Evolutionary conservation across 2,329 filamentous ascomycete species (phyloP).

Genomic region (Colletotrichum tofieldiae): DNA sequence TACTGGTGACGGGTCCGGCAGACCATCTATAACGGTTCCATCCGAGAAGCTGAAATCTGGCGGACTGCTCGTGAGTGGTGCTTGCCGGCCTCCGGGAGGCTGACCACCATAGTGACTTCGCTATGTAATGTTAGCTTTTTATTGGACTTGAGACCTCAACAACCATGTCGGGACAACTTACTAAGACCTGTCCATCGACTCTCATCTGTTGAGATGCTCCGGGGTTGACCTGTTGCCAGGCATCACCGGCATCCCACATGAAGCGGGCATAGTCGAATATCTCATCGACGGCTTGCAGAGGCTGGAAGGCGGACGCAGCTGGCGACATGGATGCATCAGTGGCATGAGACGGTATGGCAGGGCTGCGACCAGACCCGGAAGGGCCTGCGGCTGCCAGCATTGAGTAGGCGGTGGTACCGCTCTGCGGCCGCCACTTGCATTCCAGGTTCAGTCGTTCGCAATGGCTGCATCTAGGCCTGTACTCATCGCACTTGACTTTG

Average conservation of each 20-base stretch:
- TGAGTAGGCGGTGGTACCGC: constrained; percentile 20
- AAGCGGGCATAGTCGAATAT: constrained; percentile 65
- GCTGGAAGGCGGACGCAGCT: constrained; percentile 47
- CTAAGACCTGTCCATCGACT: constrained; percentile 22
- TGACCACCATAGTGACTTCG: constrained; percentile 3
- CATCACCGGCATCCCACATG: constrained; percentile 61
- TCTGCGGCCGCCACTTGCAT: constrained; percentile 64
- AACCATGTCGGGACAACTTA: background rate
- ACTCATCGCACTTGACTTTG: constrained; percentile 71
- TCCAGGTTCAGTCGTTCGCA: constrained; percentile 68
- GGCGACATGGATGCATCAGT: constrained; percentile 49
- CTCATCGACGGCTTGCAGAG: constrained; percentile 56
- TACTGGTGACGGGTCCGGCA: constrained; percentile 20
- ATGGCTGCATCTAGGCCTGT: constrained; percentile 66
- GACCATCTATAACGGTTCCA: constrained; percentile 13
- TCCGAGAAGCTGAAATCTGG: constrained; percentile 22
- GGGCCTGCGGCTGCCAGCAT: constrained; percentile 45
- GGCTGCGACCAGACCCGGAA: constrained; percentile 45
- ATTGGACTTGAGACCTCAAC: background rate
- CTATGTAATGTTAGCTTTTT: background rate
- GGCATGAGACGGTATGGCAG: constrained; percentile 46
- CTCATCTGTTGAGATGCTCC: constrained; percentile 39
- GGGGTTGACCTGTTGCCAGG: constrained; percentile 51
- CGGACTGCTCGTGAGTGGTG: constrained; percentile 25
- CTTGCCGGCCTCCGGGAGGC: background rate